Evolutionary conservation across 2,329 filamentous ascomycete genomes (phyloP), one percentile per base, ranked within the genome.

Genomic region (Ramichloridium luteum): DNA sequence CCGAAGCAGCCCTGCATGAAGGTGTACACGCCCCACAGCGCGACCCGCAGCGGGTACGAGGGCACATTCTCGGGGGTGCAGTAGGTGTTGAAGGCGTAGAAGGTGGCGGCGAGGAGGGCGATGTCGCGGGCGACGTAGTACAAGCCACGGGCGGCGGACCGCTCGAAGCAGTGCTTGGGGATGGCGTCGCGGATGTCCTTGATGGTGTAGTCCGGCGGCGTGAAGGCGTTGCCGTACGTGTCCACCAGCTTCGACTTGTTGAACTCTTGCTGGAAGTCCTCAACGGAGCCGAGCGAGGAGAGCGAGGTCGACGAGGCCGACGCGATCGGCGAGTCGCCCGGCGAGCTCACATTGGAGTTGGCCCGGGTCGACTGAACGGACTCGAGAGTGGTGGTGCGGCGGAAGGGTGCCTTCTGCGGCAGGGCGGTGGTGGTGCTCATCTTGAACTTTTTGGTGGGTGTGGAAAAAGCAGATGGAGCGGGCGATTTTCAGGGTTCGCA

Each of bases 181-280:
- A 98, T 98, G 57, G 90, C 90, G 63, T 93, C 81, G 53, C 84
- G 79, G 56, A 98, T 88, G 56, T 98, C 74, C 70, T 93, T 93
- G 71, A 98, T 93, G 55, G 85, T 93, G 68, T 80, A 98, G 62
- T 96, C 79, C 46, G 90, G 90, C 35, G 93, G 70, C 59, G 83
- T 69, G 67, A 98, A 98, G 53, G 85, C 72, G 61, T 96, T 93
- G 61, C 90, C 90, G 58, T 93, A 90, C 9, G 84, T 88, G 64
- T 98, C 86, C 43, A 90, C 52, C 46, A 98, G 72, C 57, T 77
- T 74, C 47, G 71, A 76, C 45, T 56, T 43, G 44, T 64, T 59
- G 8, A 63, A 63, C 42, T 55, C 54, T 17, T 54, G 52, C 45
- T 68, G 65, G 34, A 68, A 72, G 27, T 72, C 65, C 17, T 54